phyloP scores from a whole-genome alignment of 371 early-diverging fungal species.

The Mucor piriformis region DNA sequence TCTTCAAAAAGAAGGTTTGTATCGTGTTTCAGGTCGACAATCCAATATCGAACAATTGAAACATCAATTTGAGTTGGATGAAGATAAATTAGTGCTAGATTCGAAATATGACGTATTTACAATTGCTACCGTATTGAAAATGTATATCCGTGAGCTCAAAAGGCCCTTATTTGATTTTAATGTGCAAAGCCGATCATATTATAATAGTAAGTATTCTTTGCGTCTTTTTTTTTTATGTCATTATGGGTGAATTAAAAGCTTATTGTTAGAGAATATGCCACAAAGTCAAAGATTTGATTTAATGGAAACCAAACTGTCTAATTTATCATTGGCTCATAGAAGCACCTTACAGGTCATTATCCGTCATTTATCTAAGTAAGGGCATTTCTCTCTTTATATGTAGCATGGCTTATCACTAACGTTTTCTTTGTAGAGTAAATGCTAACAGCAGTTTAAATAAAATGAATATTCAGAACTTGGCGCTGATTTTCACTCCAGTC shows the following conservation, averaged over 20 bases:
- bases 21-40: conserved; percentile 71
- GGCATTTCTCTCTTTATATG: conserved; percentile 12
- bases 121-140: conserved; percentile 65
- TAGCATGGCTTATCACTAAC: background rate
- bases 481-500: conserved; percentile 64
- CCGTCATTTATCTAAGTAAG: conserved; percentile 58
- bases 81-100: conserved; percentile 46
- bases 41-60: conserved; percentile 59
- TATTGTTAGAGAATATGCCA: conserved; percentile 11
- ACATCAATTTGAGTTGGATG: conserved; percentile 58
- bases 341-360: conserved; percentile 54
- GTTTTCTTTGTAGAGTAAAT: conserved; percentile 29
- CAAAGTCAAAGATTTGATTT: conserved; percentile 34
- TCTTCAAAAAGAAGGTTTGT: conserved; percentile 70
- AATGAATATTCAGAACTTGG: conserved; percentile 62
- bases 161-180: conserved; percentile 62
- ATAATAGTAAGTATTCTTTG: conserved; percentile 47
- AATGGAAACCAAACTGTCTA: conserved; percentile 38
- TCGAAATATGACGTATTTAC: conserved; percentile 56
- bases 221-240: background rate
- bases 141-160: conserved; percentile 65
- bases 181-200: conserved; percentile 53
- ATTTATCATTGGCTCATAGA: conserved; percentile 50
- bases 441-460: conserved; percentile 51
- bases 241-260: no score